Evolutionary conservation across 352 stramenopile species (phyloP).

Genomic region (Pythium sp.): DNA sequence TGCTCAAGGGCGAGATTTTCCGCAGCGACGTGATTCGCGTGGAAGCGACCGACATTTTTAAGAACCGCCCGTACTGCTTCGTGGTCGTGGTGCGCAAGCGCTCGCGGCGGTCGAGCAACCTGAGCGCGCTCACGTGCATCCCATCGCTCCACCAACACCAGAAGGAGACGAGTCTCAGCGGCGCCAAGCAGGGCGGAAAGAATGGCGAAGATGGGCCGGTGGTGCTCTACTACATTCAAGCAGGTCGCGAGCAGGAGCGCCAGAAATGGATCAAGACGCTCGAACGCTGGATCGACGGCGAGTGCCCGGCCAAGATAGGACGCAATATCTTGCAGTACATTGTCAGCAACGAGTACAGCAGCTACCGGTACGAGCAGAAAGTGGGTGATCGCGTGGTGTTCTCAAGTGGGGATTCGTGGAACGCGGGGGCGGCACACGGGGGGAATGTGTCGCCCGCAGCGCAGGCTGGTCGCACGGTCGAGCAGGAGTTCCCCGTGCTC

Average conservation of each 20-base stretch:
- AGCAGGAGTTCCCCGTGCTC: conserved; percentile 71
- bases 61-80: conserved; percentile 65
- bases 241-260: conserved; percentile 53
- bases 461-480: conserved; percentile 50
- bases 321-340: conserved; percentile 69
- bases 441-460: conserved; percentile 42
- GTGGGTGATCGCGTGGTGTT: conserved; percentile 23
- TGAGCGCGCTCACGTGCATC: conserved; percentile 37
- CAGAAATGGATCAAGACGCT: conserved; percentile 70
- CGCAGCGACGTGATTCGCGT: conserved; percentile 59
- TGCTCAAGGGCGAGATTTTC: conserved; percentile 64
- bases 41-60: conserved; percentile 53
- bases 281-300: conserved; percentile 70
- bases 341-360: conserved; percentile 72
- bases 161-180: conserved; percentile 57
- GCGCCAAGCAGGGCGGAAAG: conserved; percentile 12
- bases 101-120: conserved; percentile 29
- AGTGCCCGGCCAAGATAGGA: conserved; percentile 48
- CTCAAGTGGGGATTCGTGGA: conserved; percentile 12
- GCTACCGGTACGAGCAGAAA: conserved; percentile 62
- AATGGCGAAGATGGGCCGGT: conserved; percentile 38
- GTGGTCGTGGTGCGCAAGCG: conserved; percentile 61
- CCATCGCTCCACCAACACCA: conserved; percentile 27
- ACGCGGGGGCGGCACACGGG: conserved; percentile 1
- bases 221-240: conserved; percentile 72